Evolutionary conservation across 2,329 filamentous ascomycete species (phyloP).

Genomic region (Alternaria gansuensis): DNA sequence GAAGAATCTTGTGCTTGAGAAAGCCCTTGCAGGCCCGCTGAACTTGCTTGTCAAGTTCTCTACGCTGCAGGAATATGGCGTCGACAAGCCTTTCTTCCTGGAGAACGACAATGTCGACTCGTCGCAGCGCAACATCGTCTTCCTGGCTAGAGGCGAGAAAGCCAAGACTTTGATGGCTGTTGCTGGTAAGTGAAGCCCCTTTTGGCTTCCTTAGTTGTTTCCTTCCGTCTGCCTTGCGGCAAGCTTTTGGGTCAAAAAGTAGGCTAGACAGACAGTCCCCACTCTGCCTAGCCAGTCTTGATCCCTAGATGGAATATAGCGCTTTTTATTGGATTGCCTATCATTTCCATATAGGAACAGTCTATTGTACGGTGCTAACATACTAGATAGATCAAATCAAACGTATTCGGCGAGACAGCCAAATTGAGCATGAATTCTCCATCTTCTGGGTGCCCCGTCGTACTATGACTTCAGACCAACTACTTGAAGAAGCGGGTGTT

Average conservation of each 20-base stretch:
- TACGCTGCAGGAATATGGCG: constrained; percentile 93
- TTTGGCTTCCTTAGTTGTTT: constrained; percentile 17
- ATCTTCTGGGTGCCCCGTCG: constrained; percentile 95
- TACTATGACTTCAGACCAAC: constrained; percentile 87
- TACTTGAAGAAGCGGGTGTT: constrained; percentile 91
- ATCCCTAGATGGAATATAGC: constrained; percentile 60
- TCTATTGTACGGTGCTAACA: constrained; percentile 60
- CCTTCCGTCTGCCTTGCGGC: constrained; percentile 5
- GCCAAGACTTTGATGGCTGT: constrained; percentile 83
- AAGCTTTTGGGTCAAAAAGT: constrained; percentile 63
- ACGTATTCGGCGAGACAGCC: constrained; percentile 84
- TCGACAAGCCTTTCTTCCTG: constrained; percentile 96
- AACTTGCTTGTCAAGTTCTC: constrained; percentile 95
- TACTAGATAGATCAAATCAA: constrained; percentile 80
- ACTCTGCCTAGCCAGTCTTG: constrained; percentile 66
- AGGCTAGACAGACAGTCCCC: constrained; percentile 65
- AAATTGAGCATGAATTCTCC: constrained; percentile 93
- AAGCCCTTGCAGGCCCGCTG: constrained; percentile 85
- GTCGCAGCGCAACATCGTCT: constrained; percentile 93
- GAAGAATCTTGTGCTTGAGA: constrained; percentile 96
- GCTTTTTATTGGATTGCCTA: constrained; percentile 40
- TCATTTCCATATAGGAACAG: constrained; percentile 34
- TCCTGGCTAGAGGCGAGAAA: constrained; percentile 90
- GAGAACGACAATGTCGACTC: constrained; percentile 96
- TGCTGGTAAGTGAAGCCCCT: constrained; percentile 71